These are phyloP conservation scores for Saccharum spontaneum DNA, from an alignment of 176 grass and related monocot species.

Conservation along the genomic window DNA sequence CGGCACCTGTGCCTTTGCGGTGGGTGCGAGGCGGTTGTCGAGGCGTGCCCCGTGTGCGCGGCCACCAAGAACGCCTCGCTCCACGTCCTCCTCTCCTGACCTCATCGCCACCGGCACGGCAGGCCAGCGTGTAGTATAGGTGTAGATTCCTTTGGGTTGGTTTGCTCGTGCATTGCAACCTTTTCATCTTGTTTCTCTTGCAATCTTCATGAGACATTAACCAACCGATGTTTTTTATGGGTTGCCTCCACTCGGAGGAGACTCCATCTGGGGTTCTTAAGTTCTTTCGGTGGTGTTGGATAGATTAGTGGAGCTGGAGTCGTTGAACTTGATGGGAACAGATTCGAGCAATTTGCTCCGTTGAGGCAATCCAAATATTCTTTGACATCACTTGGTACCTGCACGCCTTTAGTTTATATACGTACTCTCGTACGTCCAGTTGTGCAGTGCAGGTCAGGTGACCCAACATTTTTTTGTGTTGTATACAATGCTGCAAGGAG, in stretches of 20 bases:
- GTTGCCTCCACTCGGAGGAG: background rate
- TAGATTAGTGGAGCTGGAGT: background rate
- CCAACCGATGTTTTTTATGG: background rate
- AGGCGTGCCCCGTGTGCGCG: too few relatives aligned
- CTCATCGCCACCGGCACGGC: background rate
- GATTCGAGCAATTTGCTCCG: background rate
- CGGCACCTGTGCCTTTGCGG: too few relatives aligned
- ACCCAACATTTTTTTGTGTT: background rate
- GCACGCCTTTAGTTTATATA: background rate
- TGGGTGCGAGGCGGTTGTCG: too few relatives aligned
- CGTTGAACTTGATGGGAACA: background rate
- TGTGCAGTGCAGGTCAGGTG: background rate
- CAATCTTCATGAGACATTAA: background rate
- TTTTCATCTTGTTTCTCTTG: background rate
- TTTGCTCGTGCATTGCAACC: slow-evolving; percentile 14
- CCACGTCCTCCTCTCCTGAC: background rate
- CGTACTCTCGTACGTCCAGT: background rate
- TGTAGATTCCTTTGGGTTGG: background rate
- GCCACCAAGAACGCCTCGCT: too few relatives aligned
- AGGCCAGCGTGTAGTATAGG: background rate
- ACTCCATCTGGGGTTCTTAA: background rate
- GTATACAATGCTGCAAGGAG: background rate
- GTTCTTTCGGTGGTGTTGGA: background rate
- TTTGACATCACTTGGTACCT: background rate
- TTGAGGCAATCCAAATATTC: background rate